Conservation (phyloP, 2,329 filamentous ascomycete species). For the Aspergillus hiratsukae region DNA sequence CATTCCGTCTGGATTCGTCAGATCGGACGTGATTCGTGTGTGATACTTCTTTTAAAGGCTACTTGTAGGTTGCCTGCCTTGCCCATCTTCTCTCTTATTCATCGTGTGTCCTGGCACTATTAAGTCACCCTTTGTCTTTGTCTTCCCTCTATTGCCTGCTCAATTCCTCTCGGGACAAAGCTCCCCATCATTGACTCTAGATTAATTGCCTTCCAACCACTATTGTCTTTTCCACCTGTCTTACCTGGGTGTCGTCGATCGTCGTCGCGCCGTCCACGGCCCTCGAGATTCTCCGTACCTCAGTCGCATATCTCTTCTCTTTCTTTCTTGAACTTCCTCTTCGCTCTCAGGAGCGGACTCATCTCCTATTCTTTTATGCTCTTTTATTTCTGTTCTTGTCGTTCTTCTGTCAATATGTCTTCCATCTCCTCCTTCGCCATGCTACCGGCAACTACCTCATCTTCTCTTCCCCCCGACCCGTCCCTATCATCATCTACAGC, state of each 20-base stretch:
- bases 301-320: conserved; percentile 3
- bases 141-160: conserved; percentile 15
- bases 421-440: conserved; percentile 12
- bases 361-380: conserved; percentile 15
- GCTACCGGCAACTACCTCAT: conserved; percentile 14
- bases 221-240: conserved; percentile 13
- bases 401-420: conserved; percentile 12
- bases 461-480: conserved; percentile 18
- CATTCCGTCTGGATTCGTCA: conserved; percentile 11
- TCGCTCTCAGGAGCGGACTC: conserved; percentile 13
- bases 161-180: conserved; percentile 7
- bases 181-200: conserved; percentile 5
- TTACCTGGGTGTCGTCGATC: conserved; percentile 13
- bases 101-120: conserved; percentile 13
- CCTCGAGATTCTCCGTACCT: conserved; percentile 11
- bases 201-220: conserved; percentile 7
- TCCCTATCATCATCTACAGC: conserved; percentile 22
- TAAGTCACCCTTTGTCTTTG: conserved; percentile 14
- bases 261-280: conserved; percentile 17
- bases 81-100: conserved; percentile 16
- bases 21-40: conserved; percentile 14
- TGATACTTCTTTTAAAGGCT: conserved; percentile 27
- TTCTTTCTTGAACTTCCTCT: conserved; percentile 11
- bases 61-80: conserved; percentile 42
- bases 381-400: conserved; percentile 11